Evolutionary conservation across 2,329 filamentous ascomycete genomes (phyloP), one percentile per base, ranked within the genome.

Genomic region (Aspergillus aculeatinus): DNA sequence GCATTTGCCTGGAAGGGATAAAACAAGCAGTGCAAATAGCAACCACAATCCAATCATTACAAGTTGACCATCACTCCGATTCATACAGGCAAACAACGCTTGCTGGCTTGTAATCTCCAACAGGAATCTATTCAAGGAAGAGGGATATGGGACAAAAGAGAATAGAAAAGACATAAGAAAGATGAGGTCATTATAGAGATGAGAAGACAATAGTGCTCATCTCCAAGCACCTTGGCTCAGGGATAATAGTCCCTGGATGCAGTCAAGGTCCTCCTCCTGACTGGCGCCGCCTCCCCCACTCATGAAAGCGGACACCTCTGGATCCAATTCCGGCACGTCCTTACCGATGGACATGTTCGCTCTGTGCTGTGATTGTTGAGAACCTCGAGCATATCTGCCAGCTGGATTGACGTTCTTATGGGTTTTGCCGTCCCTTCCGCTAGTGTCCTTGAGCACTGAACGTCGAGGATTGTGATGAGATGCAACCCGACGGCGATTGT

Each of bases 161-260:
- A 50, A 60, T 61, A 68, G 65, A 62, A 29, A 35, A 39, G 58
- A 67, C 64, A 71, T 68, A 65, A 60, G 63, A 65, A 72, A 68
- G 48, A 16, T 57, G 49, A 10, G 12, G 53, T 60, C 55, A 58
- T 60, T 60, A 47, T 58, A 51, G 57, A 59, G 54, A 57, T 33
- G 16, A 50, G 47, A 49, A 33, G 21, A 44, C 44, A 12, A 16
- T 33, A 33, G 35, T 44, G 57, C 42, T 84, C 77, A 89, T 70
- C 86, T 84, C 92, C 93, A 97, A 71, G 91, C 91, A n/a, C 93
- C 94, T 77, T 96, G 91, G 69, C 92, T 96, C 50, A 98, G 81
- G 54, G 91, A 94, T 63, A 97, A 76, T 64, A 98, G 77, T n/a
- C 92, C 92, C 57, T 94, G 91, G 51, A 96, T 89, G 71, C 92